Percentiles rank a stretch among this genome's conserved stretches.
Conservation (phyloP, 139 green algal genomes). For the Desmodesmus armatus region DNA sequence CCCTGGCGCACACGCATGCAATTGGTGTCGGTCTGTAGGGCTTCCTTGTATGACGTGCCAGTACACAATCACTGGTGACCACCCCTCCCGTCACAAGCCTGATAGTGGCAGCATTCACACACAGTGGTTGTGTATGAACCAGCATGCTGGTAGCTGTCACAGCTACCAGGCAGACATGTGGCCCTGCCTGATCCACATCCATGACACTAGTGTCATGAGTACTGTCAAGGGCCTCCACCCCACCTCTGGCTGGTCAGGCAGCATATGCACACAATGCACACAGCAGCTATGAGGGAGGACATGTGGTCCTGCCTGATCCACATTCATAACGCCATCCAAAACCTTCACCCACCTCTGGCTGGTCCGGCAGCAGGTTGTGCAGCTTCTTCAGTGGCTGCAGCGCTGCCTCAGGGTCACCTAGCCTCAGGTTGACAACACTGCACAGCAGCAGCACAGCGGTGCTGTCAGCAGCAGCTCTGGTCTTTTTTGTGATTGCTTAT, state of each 20-base stretch:
- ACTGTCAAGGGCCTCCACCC: not conserved
- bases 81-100: too few relatives aligned
- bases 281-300: too few relatives aligned
- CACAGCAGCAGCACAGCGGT: too few relatives aligned
- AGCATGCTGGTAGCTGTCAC: not conserved
- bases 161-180: not conserved
- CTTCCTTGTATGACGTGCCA: too few relatives aligned
- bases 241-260: not conserved
- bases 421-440: slow-evolving; percentile 62
- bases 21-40: too few relatives aligned
- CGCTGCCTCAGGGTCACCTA: slow-evolving; percentile 57
- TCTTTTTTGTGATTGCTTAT: too few relatives aligned
- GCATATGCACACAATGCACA: not conserved
- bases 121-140: not conserved
- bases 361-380: slow-evolving; percentile 77
- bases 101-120: not conserved
- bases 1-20: too few relatives aligned
- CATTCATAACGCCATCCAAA: not conserved
- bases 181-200: too few relatives aligned
- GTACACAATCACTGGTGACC: too few relatives aligned
- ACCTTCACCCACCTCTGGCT: slow-evolving; percentile 62
- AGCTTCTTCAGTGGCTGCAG: slow-evolving; percentile 63
- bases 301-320: not conserved
- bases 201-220: too few relatives aligned
- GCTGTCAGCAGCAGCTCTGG: not conserved